A percentile compares a stretch with the other conserved stretches of the same genome.
Conservation (phyloP, 2,329 filamentous ascomycete species). For the Diaporthe humulicola region DNA sequence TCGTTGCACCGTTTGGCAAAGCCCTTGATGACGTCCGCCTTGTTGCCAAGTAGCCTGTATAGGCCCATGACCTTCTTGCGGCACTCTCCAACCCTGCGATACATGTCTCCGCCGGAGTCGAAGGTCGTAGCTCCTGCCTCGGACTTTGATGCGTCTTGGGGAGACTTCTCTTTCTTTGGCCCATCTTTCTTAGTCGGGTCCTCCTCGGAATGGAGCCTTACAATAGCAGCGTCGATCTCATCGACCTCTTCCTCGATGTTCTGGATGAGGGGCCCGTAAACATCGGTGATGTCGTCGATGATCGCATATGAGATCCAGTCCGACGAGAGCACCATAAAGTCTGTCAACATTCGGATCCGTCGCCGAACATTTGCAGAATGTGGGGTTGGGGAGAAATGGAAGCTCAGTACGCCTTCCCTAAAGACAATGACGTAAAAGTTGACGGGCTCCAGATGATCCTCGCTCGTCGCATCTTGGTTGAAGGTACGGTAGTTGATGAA, state of each 20-base stretch:
- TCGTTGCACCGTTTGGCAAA: conserved; percentile 99
- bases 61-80: conserved; percentile 98
- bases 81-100: conserved; percentile 91
- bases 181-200: conserved; percentile 57
- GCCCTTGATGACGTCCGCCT: conserved; percentile 98
- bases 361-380: conserved; percentile 96
- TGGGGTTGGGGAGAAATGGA: conserved; percentile 96
- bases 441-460: conserved; percentile 93
- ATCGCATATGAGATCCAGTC: conserved; percentile 99
- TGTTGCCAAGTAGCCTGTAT: conserved; percentile 93
- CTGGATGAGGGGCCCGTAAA: conserved; percentile 92
- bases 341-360: conserved; percentile 90
- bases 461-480: conserved; percentile 91
- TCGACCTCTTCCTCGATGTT: conserved; percentile 96
- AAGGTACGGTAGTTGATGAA: conserved; percentile 99
- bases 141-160: conserved; percentile 54
- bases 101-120: conserved; percentile 81
- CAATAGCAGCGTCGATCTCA: conserved; percentile 92
- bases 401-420: conserved; percentile 93
- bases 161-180: conserved; percentile 49
- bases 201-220: conserved; percentile 79
- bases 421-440: conserved; percentile 99
- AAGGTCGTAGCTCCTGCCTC: conserved; percentile 54
- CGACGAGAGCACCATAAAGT: conserved; percentile 91
- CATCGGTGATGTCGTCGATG: conserved; percentile 98